Conservation (phyloP, 352 stramenopile genomes). For the Blastocystis sp. region DNA sequence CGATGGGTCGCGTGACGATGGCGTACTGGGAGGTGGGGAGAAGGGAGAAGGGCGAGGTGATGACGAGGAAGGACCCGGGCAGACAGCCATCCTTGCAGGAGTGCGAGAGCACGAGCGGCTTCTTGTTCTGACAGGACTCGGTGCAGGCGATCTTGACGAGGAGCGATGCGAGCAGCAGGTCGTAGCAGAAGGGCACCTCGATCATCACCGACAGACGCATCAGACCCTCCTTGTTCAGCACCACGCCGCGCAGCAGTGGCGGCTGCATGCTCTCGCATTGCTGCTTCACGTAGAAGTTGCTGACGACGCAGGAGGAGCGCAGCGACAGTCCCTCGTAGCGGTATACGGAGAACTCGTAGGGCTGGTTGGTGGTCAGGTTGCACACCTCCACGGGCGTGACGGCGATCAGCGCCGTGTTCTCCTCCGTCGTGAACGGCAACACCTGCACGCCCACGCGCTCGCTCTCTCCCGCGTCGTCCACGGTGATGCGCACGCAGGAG, state of each 20-base stretch:
- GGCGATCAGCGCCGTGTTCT: neutral
- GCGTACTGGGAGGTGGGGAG: neutral
- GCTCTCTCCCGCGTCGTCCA: neutral
- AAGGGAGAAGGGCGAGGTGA: constrained; percentile 2
- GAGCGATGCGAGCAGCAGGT: constrained; percentile 11
- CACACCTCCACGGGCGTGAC: constrained; percentile 7
- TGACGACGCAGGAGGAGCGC: neutral
- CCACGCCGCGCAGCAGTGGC: constrained; percentile 5
- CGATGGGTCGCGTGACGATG: neutral
- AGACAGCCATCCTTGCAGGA: neutral
- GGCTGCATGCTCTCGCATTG: constrained; percentile 20
- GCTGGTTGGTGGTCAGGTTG: constrained; percentile 20
- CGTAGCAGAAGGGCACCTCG: constrained; percentile 50
- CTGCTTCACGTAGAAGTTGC: constrained; percentile 40
- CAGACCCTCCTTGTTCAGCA: neutral
- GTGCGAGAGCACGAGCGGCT: neutral
- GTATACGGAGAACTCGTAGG: constrained; percentile 23
- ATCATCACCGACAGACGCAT: constrained; percentile 17
- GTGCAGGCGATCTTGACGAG: constrained; percentile 30
- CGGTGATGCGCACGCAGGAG: neutral
- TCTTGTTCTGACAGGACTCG: neutral
- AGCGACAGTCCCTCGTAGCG: neutral
- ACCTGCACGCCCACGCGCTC: constrained; percentile 18
- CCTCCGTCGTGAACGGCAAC: neutral
- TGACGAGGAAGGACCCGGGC: neutral